These are phyloP conservation scores for Penium margaritaceum DNA, from an alignment of 139 green algal genomes.

Conservation along the genomic window DNA sequence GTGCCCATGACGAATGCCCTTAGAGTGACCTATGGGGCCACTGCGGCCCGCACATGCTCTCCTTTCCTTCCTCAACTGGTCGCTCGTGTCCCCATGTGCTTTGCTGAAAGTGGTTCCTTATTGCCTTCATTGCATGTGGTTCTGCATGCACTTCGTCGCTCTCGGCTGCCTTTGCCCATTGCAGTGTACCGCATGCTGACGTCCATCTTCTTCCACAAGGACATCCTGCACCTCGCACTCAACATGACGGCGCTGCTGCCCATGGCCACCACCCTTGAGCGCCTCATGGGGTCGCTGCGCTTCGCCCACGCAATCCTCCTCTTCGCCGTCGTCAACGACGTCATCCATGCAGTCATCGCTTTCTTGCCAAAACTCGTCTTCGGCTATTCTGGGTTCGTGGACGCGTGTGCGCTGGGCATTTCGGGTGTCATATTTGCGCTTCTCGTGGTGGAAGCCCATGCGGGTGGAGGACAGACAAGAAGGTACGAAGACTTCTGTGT, in stretches of 20 bases:
- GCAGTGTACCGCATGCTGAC: conserved; percentile 45
- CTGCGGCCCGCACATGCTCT: too few species aligned
- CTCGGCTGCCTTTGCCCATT: background rate
- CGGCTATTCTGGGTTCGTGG: background rate
- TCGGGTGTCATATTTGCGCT: conserved; percentile 67
- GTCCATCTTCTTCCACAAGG: conserved; percentile 56
- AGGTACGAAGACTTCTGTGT: background rate
- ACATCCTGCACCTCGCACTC: conserved; percentile 62
- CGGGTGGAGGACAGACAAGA: conserved; percentile 6
- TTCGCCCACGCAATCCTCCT: conserved; percentile 51
- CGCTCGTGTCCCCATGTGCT: too few species aligned
- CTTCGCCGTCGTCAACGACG: conserved; percentile 21
- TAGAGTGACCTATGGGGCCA: too few species aligned
- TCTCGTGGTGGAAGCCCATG: conserved; percentile 57
- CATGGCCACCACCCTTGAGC: conserved; percentile 53
- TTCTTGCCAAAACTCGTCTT: background rate
- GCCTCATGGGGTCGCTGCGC: conserved; percentile 45
- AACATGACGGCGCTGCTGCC: conserved; percentile 72
- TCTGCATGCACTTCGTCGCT: too few species aligned
- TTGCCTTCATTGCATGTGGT: too few species aligned
- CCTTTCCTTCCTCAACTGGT: too few species aligned
- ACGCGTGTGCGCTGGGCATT: conserved; percentile 57
- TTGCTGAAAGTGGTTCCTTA: too few species aligned
- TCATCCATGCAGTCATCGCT: background rate
- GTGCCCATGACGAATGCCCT: too few species aligned